Percentiles rank a stretch among this genome's conserved stretches.
phyloP scores from a whole-genome alignment of 176 grass and related monocot genomes.

The Juncus inflexus region DNA sequence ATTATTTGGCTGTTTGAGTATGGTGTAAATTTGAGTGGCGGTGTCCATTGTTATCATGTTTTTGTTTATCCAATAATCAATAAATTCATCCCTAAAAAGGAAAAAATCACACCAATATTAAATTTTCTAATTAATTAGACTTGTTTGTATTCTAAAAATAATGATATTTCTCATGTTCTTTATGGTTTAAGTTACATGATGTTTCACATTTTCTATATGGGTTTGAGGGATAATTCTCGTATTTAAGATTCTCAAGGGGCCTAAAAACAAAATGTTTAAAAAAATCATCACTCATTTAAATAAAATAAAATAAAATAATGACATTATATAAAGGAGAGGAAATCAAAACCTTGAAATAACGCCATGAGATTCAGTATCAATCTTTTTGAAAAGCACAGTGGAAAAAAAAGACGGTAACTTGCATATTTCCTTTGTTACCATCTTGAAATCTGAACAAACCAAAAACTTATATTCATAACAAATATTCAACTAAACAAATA shows the following conservation, averaged over 20 bases:
- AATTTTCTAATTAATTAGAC: too few relatives aligned
- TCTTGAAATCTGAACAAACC: slow-evolving; percentile 69
- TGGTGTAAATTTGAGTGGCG: slow-evolving; percentile 71
- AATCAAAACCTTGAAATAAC: slow-evolving; percentile 59
- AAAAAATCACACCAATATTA: neutral
- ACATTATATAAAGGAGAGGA: neutral
- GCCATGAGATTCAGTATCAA: slow-evolving; percentile 52
- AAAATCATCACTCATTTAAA: neutral
- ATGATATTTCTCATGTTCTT: too few relatives aligned
- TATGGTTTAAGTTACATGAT: too few relatives aligned
- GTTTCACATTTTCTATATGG: too few relatives aligned
- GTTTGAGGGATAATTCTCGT: neutral
- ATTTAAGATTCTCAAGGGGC: neutral
- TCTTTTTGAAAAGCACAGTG: slow-evolving; percentile 71
- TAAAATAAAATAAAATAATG: neutral
- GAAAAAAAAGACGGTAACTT: slow-evolving; percentile 82
- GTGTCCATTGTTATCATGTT: slow-evolving; percentile 84
- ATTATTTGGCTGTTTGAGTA: slow-evolving; percentile 63
- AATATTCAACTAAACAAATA: slow-evolving; percentile 10
- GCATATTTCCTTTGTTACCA: slow-evolving; percentile 94
- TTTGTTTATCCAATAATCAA: slow-evolving; percentile 83
- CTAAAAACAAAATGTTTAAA: neutral
- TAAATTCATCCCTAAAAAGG: slow-evolving; percentile 64
- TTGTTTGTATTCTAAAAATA: too few relatives aligned
- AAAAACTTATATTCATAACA: slow-evolving; percentile 10